Conservation (phyloP, 805 yeast genomes). For the Metschnikowia cerradonensis region DNA sequence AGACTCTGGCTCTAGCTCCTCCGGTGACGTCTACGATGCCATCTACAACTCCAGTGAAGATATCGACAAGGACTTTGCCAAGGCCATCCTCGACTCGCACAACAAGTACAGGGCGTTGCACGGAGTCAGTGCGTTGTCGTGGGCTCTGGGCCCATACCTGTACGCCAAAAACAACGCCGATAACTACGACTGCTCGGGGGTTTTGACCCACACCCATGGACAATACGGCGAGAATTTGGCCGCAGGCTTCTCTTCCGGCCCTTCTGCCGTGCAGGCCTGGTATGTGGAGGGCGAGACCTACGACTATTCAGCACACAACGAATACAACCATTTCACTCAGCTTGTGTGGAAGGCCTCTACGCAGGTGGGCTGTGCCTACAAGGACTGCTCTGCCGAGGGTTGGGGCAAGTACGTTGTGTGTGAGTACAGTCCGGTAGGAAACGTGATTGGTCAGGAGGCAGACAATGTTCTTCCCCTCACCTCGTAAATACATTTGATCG, state of each 20-base stretch:
- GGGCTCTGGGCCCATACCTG: conserved; percentile 30
- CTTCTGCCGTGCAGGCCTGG: conserved; percentile 37
- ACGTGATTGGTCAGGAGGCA: conserved; percentile 27
- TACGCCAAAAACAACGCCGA: conserved; percentile 35
- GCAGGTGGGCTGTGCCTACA: conserved; percentile 30
- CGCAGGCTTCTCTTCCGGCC: conserved; percentile 30
- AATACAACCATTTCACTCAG: conserved; percentile 31
- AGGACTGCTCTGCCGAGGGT: conserved; percentile 26
- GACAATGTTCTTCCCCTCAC: conserved; percentile 25
- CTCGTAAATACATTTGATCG: background rate
- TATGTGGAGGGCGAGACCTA: conserved; percentile 34
- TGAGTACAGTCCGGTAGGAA: conserved; percentile 35
- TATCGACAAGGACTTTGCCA: conserved; percentile 27
- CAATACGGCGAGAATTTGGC: conserved; percentile 40
- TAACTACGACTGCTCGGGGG: conserved; percentile 35
- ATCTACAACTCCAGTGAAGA: conserved; percentile 19
- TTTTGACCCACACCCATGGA: conserved; percentile 36
- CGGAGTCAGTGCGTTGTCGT: conserved; percentile 26
- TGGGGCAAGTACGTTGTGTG: conserved; percentile 35
- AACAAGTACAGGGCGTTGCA: conserved; percentile 30
- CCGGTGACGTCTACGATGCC: conserved; percentile 17
- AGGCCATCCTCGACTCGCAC: conserved; percentile 30
- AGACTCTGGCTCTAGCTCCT: conserved; percentile 1
- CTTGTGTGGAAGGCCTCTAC: conserved; percentile 30
- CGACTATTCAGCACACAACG: conserved; percentile 22